Evolutionary conservation across 2,329 filamentous ascomycete genomes (phyloP).

Genomic region (Claviceps quebecensis): DNA sequence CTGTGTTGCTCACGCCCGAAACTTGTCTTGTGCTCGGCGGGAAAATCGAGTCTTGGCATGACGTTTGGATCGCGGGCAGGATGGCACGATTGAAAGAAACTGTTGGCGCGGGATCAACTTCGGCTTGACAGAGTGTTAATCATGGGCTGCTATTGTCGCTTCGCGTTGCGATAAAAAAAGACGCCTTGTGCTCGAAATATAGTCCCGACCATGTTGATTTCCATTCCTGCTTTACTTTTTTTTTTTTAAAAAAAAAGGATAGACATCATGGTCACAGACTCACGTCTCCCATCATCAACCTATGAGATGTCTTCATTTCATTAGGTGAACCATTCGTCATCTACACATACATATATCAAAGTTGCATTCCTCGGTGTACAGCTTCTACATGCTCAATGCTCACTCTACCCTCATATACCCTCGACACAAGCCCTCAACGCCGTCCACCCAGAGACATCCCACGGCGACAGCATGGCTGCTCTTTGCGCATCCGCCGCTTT

Average conservation of each 20-base stretch:
- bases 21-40: constrained; percentile 68
- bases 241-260: neutral
- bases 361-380: neutral
- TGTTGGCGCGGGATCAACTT: constrained; percentile 20
- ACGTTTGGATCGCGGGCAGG: constrained; percentile 58
- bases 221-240: neutral
- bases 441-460: constrained; percentile 53
- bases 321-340: neutral
- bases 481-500: constrained; percentile 60
- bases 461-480: constrained; percentile 69
- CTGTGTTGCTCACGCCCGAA: constrained; percentile 60
- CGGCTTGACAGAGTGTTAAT: neutral
- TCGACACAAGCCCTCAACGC: constrained; percentile 27
- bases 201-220: neutral
- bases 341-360: neutral
- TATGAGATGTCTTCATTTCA: neutral
- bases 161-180: neutral
- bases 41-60: constrained; percentile 70
- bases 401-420: constrained; percentile 8
- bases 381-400: constrained; percentile 7
- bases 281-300: neutral
- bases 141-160: constrained; percentile 1
- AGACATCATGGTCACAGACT: neutral
- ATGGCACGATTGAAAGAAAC: constrained; percentile 54
- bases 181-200: neutral